Conservation (phyloP, 2,329 filamentous ascomycete genomes). For the Fusarium tanahbumbuense region DNA sequence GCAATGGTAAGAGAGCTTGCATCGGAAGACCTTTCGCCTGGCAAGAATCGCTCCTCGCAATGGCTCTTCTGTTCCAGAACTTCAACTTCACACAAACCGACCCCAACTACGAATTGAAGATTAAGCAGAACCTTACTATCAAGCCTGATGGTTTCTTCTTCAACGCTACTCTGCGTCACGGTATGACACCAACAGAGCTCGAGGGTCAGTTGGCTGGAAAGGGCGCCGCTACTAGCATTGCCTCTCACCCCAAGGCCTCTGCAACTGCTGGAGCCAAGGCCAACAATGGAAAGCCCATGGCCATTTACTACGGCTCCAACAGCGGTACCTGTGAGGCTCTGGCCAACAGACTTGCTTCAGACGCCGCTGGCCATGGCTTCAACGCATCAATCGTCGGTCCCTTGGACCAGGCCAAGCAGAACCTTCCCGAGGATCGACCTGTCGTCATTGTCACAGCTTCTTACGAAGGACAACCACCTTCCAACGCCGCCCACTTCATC, state of each 20-base stretch:
- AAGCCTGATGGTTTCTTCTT: slow-evolving; percentile 74
- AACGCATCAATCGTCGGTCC: slow-evolving; percentile 62
- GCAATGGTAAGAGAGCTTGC: slow-evolving; percentile 76
- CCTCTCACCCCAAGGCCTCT: slow-evolving; percentile 11
- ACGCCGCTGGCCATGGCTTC: slow-evolving; percentile 71
- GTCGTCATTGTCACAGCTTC: slow-evolving; percentile 75
- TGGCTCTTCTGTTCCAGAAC: slow-evolving; percentile 75
- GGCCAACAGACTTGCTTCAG: slow-evolving; percentile 70
- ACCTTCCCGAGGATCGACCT: slow-evolving; percentile 69
- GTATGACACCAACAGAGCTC: slow-evolving; percentile 58
- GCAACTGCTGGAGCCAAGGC: slow-evolving; percentile 1
- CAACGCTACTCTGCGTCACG: slow-evolving; percentile 65
- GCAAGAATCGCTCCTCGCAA: slow-evolving; percentile 74
- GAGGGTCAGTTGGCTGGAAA: slow-evolving; percentile 56
- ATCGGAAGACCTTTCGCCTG: slow-evolving; percentile 80
- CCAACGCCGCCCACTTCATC: slow-evolving; percentile 77
- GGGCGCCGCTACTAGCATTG: slow-evolving; percentile 8
- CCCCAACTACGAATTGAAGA: slow-evolving; percentile 66
- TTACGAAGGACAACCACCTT: slow-evolving; percentile 79
- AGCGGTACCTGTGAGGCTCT: slow-evolving; percentile 79
- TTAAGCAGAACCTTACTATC: slow-evolving; percentile 69
- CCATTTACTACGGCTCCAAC: slow-evolving; percentile 80
- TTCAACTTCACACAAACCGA: slow-evolving; percentile 73
- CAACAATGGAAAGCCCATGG: slow-evolving; percentile 59
- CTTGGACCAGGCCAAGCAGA: slow-evolving; percentile 71